Conservation (phyloP, 2,329 filamentous ascomycete genomes). For the Ploettnerulaceae sp. region DNA sequence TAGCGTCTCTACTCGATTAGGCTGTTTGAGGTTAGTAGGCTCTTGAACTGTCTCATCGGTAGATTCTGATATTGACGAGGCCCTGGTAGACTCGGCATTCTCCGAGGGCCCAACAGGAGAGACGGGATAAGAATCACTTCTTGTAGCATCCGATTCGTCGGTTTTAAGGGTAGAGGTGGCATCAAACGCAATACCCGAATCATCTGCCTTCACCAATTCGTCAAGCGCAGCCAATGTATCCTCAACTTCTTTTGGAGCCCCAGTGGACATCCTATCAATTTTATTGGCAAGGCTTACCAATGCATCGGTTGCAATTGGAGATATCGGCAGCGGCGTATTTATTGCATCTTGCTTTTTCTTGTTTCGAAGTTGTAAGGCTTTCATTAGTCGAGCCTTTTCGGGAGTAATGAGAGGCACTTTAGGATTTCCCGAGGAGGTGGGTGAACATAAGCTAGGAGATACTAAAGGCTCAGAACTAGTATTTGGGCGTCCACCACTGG, state of each 20-base stretch:
- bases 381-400: conserved; percentile 90
- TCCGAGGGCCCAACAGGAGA: conserved; percentile 54
- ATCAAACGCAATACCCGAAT: conserved; percentile 52
- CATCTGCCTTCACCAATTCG: conserved; percentile 38
- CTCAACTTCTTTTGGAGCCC: conserved; percentile 22
- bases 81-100: conserved; percentile 54
- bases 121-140: conserved; percentile 52
- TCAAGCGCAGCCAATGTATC: conserved; percentile 26
- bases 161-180: conserved; percentile 36
- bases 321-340: conserved; percentile 4
- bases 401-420: conserved; percentile 60
- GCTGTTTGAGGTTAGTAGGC: conserved; percentile 10
- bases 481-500: conserved; percentile 33
- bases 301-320: conserved; percentile 9
- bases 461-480: conserved; percentile 28
- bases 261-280: conserved; percentile 7
- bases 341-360: conserved; percentile 64
- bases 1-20: conserved; percentile 4
- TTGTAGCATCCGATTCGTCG: conserved; percentile 35
- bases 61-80: conserved; percentile 59
- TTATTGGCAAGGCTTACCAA: conserved; percentile 9
- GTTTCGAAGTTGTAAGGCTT: conserved; percentile 75
- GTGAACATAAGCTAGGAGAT: conserved; percentile 22
- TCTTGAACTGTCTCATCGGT: conserved; percentile 54
- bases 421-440: conserved; percentile 25